phyloP scores from a whole-genome alignment of 179 eudicot genomes.

The Corrigiola litoralis region DNA sequence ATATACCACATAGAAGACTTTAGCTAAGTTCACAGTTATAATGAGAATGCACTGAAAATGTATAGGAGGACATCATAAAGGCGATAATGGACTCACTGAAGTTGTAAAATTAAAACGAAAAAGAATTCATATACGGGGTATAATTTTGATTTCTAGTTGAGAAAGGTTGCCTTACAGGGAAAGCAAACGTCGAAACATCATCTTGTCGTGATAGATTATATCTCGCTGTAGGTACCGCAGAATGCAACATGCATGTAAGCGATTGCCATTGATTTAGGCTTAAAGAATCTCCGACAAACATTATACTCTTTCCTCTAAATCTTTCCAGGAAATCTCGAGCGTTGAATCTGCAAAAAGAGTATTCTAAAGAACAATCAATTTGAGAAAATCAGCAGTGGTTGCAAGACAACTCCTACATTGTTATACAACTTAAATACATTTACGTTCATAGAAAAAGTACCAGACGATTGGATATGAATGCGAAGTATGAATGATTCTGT shows the following conservation, averaged over 20 bases:
- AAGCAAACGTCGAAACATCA: slow-evolving; percentile 24
- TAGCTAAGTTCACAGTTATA: not conserved
- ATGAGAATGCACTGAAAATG: not conserved
- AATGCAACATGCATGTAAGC: slow-evolving; percentile 28
- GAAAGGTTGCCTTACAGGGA: slow-evolving; percentile 11
- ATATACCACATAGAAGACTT: not conserved
- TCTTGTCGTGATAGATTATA: slow-evolving; percentile 27
- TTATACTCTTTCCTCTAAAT: slow-evolving; percentile 34
- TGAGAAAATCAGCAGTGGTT: too few species aligned
- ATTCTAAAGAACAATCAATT: too few species aligned
- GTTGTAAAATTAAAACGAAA: too few species aligned
- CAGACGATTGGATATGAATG: too few species aligned
- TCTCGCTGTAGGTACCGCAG: slow-evolving; percentile 22
- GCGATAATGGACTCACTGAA: not conserved
- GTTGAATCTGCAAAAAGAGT: slow-evolving; percentile 23
- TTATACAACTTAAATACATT: too few species aligned
- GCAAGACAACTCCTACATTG: too few species aligned
- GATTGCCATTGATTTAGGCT: slow-evolving; percentile 41
- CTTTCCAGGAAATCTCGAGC: slow-evolving; percentile 25
- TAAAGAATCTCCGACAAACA: slow-evolving; percentile 36
- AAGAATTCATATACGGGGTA: too few species aligned
- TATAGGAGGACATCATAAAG: not conserved
- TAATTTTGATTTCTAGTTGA: not conserved
- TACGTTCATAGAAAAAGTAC: too few species aligned
- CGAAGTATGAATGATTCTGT: too few species aligned